Base-by-base conservation (phyloP, 345 rosid species). In the Populus euphratica region DNA sequence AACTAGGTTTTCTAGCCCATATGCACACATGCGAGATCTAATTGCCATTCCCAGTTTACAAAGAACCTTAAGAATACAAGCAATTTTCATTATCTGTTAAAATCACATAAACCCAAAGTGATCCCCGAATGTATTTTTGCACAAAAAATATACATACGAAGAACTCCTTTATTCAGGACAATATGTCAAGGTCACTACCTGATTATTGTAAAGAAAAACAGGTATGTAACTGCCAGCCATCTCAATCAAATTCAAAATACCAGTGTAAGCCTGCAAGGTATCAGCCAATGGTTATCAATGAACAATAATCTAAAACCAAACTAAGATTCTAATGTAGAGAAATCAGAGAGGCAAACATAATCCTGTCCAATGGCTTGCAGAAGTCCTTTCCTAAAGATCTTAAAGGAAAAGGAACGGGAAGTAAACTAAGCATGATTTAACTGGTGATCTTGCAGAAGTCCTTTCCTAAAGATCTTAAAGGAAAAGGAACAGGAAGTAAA, bases 261-360 rank as follows among this genome's bases (percentile, higher is more conserved):
- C 91, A 1, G 99, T 93, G 85, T 87, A 96, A 21, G 89, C 97
- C 99, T 95, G 91, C 86, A 87, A 78, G 44, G 83, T 73, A 86
- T 76, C 65, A 77, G 72, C 38, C 36, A 71, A 65, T 41, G 13
- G 8, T 80, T 41, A 74, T 69, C 44, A 67, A n/a, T 20, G 61
- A 66, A 47, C 27, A 68, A 25, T 14, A 38, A 69, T 47, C 9
- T 7, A 7, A 35, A 50, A 64, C 12, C 20, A 4, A 72, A 39
- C 49, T 38, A 21, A 0, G 41, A 33, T 21, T 11, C 29, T 35
- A 8, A 0, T 54, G 18, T 17, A 43, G 10, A 65, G 64, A 47
- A 63, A 70, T 20, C 27, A 11, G 25, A 33, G 23, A 0, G 6
- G 13, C 6, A 20, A 12, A 9, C 14, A 11, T 33, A 17, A 54